Evolutionary conservation across 805 yeast species (phyloP).

Genomic region (Soucietia sequanensis): DNA sequence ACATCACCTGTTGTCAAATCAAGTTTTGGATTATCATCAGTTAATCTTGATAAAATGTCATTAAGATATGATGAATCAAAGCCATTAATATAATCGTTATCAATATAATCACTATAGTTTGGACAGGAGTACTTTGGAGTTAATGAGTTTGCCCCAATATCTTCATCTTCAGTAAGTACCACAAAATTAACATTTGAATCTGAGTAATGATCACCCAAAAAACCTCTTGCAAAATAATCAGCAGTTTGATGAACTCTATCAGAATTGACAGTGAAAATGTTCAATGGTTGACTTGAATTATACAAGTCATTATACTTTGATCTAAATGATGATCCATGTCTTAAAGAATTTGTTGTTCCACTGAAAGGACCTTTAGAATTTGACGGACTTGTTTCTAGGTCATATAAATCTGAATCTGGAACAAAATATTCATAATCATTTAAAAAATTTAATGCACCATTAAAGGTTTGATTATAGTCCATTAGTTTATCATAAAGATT

Average conservation of each 20-base stretch:
- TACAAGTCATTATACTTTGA: slow-evolving; percentile 49
- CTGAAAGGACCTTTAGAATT: slow-evolving; percentile 45
- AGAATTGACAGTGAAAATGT: slow-evolving; percentile 55
- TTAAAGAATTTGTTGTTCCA: slow-evolving; percentile 50
- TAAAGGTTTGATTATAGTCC: slow-evolving; percentile 24
- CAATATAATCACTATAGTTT: slow-evolving; percentile 31
- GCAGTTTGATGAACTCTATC: slow-evolving; percentile 58
- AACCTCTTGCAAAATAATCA: slow-evolving; percentile 56
- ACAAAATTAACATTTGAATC: slow-evolving; percentile 29
- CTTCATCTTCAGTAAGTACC: slow-evolving; percentile 44
- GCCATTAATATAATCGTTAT: slow-evolving; percentile 19
- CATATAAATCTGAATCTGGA: slow-evolving; percentile 35
- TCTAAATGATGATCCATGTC: slow-evolving; percentile 50
- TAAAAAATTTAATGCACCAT: slow-evolving; percentile 54
- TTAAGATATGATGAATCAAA: slow-evolving; percentile 45
- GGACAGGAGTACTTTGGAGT: slow-evolving; percentile 51
- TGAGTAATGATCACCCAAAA: slow-evolving; percentile 46
- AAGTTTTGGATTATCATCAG: slow-evolving; percentile 47
- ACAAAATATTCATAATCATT: slow-evolving; percentile 54
- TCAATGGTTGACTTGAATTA: slow-evolving; percentile 33
- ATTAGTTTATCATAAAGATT: slow-evolving; percentile 24
- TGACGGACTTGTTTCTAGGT: slow-evolving; percentile 50
- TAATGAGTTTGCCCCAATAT: slow-evolving; percentile 57
- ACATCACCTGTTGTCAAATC: slow-evolving; percentile 55
- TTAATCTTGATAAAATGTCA: slow-evolving; percentile 57